Evolutionary conservation across 2,329 filamentous ascomycete species (phyloP).

Genomic region (Gnomoniopsis sp.): DNA sequence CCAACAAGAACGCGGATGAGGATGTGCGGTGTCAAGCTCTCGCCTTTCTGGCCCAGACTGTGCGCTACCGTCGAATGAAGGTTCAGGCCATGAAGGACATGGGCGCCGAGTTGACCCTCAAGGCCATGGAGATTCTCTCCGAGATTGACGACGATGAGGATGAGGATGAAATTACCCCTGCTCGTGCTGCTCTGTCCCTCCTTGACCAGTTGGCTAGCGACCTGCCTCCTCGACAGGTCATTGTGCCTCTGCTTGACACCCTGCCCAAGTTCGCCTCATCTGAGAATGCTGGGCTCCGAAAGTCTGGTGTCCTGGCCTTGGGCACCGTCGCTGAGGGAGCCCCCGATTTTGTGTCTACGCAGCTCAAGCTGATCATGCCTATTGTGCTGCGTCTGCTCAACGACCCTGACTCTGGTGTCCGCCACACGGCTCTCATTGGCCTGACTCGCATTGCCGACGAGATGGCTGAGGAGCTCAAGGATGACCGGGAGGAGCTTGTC

Average conservation of each 20-base stretch:
- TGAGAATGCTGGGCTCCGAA: conserved; percentile 72
- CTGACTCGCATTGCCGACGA: conserved; percentile 91
- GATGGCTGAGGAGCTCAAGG: conserved; percentile 82
- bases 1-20: conserved; percentile 73
- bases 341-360: conserved; percentile 94
- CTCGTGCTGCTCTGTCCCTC: conserved; percentile 78
- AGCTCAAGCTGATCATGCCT: conserved; percentile 82
- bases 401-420: conserved; percentile 79
- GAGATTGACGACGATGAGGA: conserved; percentile 79
- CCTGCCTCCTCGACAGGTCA: conserved; percentile 88
- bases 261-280: conserved; percentile 78
- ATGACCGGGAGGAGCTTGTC: conserved; percentile 81
- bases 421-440: conserved; percentile 81
- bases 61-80: conserved; percentile 92
- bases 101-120: conserved; percentile 81
- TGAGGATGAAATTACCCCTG: conserved; percentile 82
- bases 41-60: conserved; percentile 88
- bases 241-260: conserved; percentile 85
- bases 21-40: conserved; percentile 87
- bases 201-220: conserved; percentile 86
- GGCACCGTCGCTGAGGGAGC: conserved; percentile 95
- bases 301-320: conserved; percentile 86
- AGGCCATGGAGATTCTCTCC: conserved; percentile 83
- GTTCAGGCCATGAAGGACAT: conserved; percentile 83
- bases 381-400: conserved; percentile 78